These are phyloP conservation scores for Colletotrichum nymphaeae DNA, from an alignment of 2,329 filamentous ascomycete species.

Conservation along the genomic window DNA sequence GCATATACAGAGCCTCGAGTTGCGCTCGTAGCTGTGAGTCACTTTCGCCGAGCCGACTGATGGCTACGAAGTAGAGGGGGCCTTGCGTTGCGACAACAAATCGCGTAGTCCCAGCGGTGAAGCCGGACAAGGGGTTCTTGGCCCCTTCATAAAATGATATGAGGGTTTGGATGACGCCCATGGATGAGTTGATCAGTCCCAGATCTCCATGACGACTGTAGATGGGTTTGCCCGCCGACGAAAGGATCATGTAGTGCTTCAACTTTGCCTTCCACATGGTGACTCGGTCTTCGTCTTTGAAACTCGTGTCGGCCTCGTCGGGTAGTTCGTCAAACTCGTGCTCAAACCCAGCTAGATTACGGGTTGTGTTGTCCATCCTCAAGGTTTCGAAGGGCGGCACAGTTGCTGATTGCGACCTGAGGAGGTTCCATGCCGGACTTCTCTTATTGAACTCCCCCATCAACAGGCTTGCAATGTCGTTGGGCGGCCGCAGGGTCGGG, in stretches of 20 bases:
- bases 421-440: slow-evolving; percentile 75
- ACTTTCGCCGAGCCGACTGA: slow-evolving; percentile 92
- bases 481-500: slow-evolving; percentile 70
- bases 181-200: slow-evolving; percentile 89
- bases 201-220: slow-evolving; percentile 96
- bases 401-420: slow-evolving; percentile 71
- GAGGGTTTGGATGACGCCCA: slow-evolving; percentile 95
- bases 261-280: slow-evolving; percentile 88
- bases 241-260: slow-evolving; percentile 97
- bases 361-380: slow-evolving; percentile 54
- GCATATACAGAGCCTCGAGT: slow-evolving; percentile 96
- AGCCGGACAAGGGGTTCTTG: slow-evolving; percentile 81
- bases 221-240: slow-evolving; percentile 95
- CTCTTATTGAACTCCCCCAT: slow-evolving; percentile 75
- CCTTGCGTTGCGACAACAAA: slow-evolving; percentile 90
- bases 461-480: slow-evolving; percentile 85
- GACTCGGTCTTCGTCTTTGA: slow-evolving; percentile 69
- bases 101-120: slow-evolving; percentile 85
- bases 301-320: slow-evolving; percentile 56
- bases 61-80: slow-evolving; percentile 91
- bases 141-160: slow-evolving; percentile 94
- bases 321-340: slow-evolving; percentile 83
- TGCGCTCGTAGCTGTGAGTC: slow-evolving; percentile 88
- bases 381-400: slow-evolving; percentile 70
- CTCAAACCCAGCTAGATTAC: slow-evolving; percentile 74